phyloP scores from a whole-genome alignment of 2,329 filamentous ascomycete species.

The Aschersonia sp. region DNA sequence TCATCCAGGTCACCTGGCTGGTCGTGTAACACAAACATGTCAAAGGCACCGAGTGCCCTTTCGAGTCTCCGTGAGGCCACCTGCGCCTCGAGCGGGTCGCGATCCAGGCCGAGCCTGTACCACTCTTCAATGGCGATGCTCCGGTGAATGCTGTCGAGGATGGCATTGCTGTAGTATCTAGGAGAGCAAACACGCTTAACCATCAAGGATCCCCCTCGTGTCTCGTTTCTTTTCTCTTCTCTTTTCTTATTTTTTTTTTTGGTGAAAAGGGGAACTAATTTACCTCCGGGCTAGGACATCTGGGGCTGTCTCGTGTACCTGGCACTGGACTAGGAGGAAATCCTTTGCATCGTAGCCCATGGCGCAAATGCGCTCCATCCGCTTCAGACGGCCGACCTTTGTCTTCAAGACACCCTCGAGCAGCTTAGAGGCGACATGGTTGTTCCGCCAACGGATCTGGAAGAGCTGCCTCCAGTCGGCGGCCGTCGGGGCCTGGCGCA shows the following conservation, averaged over 20 bases:
- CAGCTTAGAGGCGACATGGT: conserved; percentile 33
- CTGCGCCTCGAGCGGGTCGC: conserved; percentile 7
- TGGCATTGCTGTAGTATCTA: conserved; percentile 61
- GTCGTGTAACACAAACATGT: conserved; percentile 73
- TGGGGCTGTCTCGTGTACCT: conserved; percentile 40
- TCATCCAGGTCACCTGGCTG: conserved; percentile 60
- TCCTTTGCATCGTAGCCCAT: conserved; percentile 85
- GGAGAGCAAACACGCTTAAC: conserved; percentile 4
- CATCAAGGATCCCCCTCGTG: neutral
- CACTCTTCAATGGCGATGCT: conserved; percentile 67
- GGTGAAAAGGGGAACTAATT: conserved; percentile 3
- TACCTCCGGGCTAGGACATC: conserved; percentile 66
- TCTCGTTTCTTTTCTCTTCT: too few species aligned
- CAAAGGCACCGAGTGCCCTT: conserved; percentile 65
- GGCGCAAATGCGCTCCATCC: conserved; percentile 55
- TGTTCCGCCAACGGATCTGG: conserved; percentile 35
- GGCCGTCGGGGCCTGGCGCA: conserved; percentile 34
- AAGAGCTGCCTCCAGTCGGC: conserved; percentile 67
- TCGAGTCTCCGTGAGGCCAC: conserved; percentile 43
- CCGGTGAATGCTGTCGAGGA: conserved; percentile 69
- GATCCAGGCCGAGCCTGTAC: conserved; percentile 27
- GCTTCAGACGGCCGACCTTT: conserved; percentile 53
- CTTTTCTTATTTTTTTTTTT: too few species aligned
- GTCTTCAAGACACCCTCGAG: conserved; percentile 58
- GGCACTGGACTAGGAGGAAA: conserved; percentile 53